Base-by-base conservation (phyloP, 306 rosid genomes). In the Pterocarpus macrocarpus region DNA sequence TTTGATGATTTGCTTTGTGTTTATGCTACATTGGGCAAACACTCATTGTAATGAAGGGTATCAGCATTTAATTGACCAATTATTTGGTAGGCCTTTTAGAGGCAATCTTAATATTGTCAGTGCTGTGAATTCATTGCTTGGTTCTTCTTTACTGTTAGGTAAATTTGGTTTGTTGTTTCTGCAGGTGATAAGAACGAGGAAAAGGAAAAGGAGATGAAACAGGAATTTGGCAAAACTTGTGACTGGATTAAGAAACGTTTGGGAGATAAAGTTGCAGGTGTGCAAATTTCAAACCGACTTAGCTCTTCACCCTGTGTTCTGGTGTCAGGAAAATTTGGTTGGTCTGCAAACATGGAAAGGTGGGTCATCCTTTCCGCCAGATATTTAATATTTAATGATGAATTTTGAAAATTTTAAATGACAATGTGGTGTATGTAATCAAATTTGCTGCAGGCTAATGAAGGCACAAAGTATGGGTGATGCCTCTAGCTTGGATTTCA, bases 341-440 rank as follows among this genome's bases (percentile, higher is more conserved):
- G 99, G 99, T 96, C 98, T 72, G 99, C 98, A 63, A 96, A 96
- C 86, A 96, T 96, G 99, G 99, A 96, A 83, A 96, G 97, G 98
- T 90, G 59, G 57, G 72, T 44, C 67, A 76, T 84, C 57, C 69
- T 12, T 62, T 57, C 14, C 33, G 77, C 11, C 38, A 55, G 68
- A n/a, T 70, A 22, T 30, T 63, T 52, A 45, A n/a, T 70, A 22
- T 30, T 63, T 52, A 45, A 38, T 70, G 62, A 55, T 5, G 58
- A 44, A 56, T 78, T 57, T 47, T 74, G 77, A 8, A 53, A 52
- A 47, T 66, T 17, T 45, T 13, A 44, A 61, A 22, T 50, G 3
- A 39, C 59, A 45, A 2, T 68, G 17, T 41, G 41, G 39, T 16
- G 34, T 68, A 36, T 76, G 77, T 79, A 39, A 88, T 69, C 44